phyloP scores from a whole-genome alignment of 1,139 yeast genomes.

The Protomyces inundatus region DNA sequence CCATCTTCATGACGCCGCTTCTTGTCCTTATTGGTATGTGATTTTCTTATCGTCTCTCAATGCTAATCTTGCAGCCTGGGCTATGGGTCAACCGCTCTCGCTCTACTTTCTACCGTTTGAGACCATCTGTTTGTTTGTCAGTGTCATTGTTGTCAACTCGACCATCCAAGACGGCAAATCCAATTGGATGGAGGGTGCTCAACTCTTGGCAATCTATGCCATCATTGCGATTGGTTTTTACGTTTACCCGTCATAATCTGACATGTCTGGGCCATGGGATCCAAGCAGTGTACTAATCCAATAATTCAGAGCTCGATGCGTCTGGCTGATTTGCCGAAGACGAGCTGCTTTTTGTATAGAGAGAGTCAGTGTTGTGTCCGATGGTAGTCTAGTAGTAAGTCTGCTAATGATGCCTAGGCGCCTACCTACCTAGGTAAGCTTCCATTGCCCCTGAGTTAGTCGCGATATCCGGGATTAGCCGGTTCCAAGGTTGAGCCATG shows the following conservation, averaged over 20 bases:
- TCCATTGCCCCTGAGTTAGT: too few species aligned
- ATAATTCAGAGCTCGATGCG: too few species aligned
- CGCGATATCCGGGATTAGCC: too few species aligned
- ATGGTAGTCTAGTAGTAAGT: too few species aligned
- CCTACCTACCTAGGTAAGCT: too few species aligned
- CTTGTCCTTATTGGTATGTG: constrained; percentile 58
- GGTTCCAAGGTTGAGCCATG: too few species aligned
- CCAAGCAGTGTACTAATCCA: too few species aligned
- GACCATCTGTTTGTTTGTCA: constrained; percentile 80
- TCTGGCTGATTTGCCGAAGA: too few species aligned
- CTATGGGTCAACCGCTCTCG: constrained; percentile 84
- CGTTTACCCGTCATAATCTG: constrained; percentile 51
- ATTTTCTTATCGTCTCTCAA: neutral
- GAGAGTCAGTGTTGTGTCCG: too few species aligned
- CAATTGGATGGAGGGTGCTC: constrained; percentile 95
- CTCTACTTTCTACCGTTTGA: constrained; percentile 88
- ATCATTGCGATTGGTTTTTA: constrained; percentile 86
- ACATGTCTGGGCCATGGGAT: too few species aligned
- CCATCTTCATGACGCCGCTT: constrained; percentile 90
- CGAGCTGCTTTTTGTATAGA: too few species aligned
- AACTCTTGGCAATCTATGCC: constrained; percentile 79
- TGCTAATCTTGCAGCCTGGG: constrained; percentile 60
- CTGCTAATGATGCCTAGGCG: too few species aligned
- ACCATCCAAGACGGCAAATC: constrained; percentile 84
- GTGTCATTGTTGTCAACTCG: constrained; percentile 83